Percentiles rank a stretch among this genome's conserved stretches.
Evolutionary conservation across 768 basidiomycete species (phyloP).

Genomic region (Mycena floridula): DNA sequence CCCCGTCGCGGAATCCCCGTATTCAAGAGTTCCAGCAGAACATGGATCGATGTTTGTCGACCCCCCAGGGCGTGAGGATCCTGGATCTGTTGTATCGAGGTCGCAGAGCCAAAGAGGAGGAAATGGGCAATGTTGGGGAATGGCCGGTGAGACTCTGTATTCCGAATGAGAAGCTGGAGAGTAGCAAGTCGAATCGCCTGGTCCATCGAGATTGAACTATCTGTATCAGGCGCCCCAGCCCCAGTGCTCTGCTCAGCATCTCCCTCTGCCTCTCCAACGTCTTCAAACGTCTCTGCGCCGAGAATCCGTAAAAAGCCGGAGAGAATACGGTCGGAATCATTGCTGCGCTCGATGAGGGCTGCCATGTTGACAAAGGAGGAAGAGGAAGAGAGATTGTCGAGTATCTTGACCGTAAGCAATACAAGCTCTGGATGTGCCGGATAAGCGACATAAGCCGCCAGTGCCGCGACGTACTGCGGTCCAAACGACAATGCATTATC

Average conservation of each 20-base stretch:
- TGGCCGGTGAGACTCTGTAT: slow-evolving; percentile 51
- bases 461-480: slow-evolving; percentile 67
- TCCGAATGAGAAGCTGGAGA: slow-evolving; percentile 76
- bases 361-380: slow-evolving; percentile 67
- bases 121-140: slow-evolving; percentile 88
- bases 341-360: slow-evolving; percentile 72
- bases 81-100: slow-evolving; percentile 61
- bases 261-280: slow-evolving; percentile 54
- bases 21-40: slow-evolving; percentile 73
- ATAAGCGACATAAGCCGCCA: slow-evolving; percentile 75
- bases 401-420: slow-evolving; percentile 73
- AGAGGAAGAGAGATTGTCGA: slow-evolving; percentile 61
- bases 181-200: slow-evolving; percentile 73
- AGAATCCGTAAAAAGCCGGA: slow-evolving; percentile 71
- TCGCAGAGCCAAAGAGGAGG: slow-evolving; percentile 66
- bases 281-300: slow-evolving; percentile 52
- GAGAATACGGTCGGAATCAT: slow-evolving; percentile 80
- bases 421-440: slow-evolving; percentile 68
- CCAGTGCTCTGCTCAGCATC: slow-evolving; percentile 60
- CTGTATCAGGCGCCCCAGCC: slow-evolving; percentile 62
- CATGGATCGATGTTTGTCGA: slow-evolving; percentile 68
- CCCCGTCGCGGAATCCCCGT: slow-evolving; percentile 58
- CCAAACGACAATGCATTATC: slow-evolving; percentile 71
- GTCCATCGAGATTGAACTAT: slow-evolving; percentile 39
- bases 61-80: slow-evolving; percentile 74